phyloP scores from a whole-genome alignment of 2,329 filamentous ascomycete species.

The Shiraia sp. region DNA sequence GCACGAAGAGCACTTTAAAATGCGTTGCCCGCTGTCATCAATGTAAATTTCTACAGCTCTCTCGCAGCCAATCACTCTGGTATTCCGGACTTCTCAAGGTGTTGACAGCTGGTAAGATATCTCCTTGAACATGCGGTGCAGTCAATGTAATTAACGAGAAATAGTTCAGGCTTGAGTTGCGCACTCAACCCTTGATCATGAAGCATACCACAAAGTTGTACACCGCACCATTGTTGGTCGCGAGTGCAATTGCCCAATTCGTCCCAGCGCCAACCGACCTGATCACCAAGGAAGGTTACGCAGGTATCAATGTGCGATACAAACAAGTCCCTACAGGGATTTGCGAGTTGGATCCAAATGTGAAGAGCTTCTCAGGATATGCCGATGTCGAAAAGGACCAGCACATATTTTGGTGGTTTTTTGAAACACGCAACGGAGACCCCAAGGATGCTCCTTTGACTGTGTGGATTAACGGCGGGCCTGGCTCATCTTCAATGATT shows the following conservation, averaged over 20 bases:
- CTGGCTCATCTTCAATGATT: conserved; percentile 62
- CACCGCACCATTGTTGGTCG: conserved; percentile 21
- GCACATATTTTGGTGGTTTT: conserved; percentile 62
- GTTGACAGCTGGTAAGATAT: too few species aligned
- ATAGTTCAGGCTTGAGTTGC: neutral
- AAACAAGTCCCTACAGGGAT: conserved; percentile 60
- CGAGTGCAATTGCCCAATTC: conserved; percentile 45
- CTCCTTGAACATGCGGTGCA: too few species aligned
- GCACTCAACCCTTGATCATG: conserved; percentile 7
- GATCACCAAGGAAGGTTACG: conserved; percentile 48
- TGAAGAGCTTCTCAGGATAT: conserved; percentile 62
- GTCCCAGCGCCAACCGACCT: conserved; percentile 51
- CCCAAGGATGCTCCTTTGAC: conserved; percentile 59
- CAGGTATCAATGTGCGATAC: conserved; percentile 59
- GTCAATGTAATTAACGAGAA: too few species aligned
- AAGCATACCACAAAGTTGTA: conserved; percentile 12
- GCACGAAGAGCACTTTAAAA: neutral
- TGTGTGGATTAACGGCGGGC: conserved; percentile 63
- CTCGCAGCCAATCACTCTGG: too few species aligned
- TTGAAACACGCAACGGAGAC: conserved; percentile 57
- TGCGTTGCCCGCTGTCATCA: neutral
- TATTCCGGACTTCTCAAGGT: too few species aligned
- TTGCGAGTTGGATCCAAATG: conserved; percentile 60
- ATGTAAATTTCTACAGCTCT: too few species aligned
- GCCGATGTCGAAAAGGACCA: conserved; percentile 56